Evolutionary conservation across 345 rosid genomes (phyloP), one percentile per base, ranked within the genome.

Genomic region (Brassica juncea): DNA sequence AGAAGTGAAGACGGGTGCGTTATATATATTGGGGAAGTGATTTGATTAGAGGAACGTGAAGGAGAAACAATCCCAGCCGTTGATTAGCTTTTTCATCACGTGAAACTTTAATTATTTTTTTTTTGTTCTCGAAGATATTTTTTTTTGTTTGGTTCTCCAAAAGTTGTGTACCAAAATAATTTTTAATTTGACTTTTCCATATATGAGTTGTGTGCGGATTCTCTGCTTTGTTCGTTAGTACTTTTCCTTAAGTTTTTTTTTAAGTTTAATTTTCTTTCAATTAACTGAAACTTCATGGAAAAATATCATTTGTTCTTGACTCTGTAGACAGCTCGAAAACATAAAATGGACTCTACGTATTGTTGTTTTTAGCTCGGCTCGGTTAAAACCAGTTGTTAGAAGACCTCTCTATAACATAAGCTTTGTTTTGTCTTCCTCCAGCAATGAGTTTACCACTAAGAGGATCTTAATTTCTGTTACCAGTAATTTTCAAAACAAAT

Each of bases 101-200:
- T 64, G 76, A 57, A 35, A 27, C 7, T 63, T 77, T 35, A 0
- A 9, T 58, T 35, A 6, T 32, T 72, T 3, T 73, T 35, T 37
- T n/a, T 21, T 58, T 8, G 2, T 30, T 39, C 6, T 3, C 8
- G 7, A 23, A 19, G n/a, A 39, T 37, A 37, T 44, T 47, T n/a
- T 44, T 42, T 14, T 52, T 15, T 9, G n/a, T 15, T 34, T 65
- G 47, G 28, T 34, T 52, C 34, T 11, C 4, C 75, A 62, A 61
- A 47, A 30, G 59, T 23, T 68, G 80, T 44, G 70, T 62, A 61
- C 80, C 69, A 70, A 77, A 60, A 8, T 44, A 25, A 76, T 68
- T 59, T 77, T 60, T 8, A 30, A 69, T 60, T 68, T 69, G 80
- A 77, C 74, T 76, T 76, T 68, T 57, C 47, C 6, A 35, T 68